Base-by-base conservation (phyloP, 2,329 filamentous ascomycete genomes). In the Plectosphaerella plurivora region DNA sequence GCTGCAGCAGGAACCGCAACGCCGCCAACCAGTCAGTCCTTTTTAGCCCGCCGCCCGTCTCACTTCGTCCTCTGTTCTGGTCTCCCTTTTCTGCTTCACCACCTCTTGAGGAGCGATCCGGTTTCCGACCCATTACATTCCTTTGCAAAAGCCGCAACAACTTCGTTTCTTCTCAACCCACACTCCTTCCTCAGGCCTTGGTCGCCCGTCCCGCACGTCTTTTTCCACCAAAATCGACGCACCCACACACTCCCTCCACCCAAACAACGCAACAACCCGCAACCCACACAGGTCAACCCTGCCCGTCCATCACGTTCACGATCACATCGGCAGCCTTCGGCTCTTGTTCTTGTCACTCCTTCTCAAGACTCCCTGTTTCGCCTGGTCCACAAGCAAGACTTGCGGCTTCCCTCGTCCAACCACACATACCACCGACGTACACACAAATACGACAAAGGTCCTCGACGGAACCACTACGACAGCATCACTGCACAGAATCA, bases 241-340 rank as follows among this genome's bases (percentile, higher is more conserved):
- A 25, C 53, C 28, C 55, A 46, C 55, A 46, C 56, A 57, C 55
- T 57, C 56, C 52, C 56, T 54, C 54, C 54, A 24, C 3, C 24
- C 54, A 51, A 57, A 51, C 45, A 47, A 52, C 52, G 42, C 22
- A 50, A 15, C 24, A 45, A 10, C 49, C 48, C 48, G 48, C 37
- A n/a, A 50, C 36, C 20, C 16, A 9, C 48, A 24, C 20, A 33
- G 11, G 22, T 22, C 22, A 22, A 22, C 22, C 22, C 22, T 22
- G 22, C 22, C 22, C 22, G 22, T 22, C 46, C 33, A 47, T 44
- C 47, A 45, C 35, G 20, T 15, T 45, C 51, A 52, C 45, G 33
- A 56, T 49, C 54, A 24, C 54, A 50, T 49, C 36, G 46, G 28
- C 33, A 36, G 46, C 35, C 33, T 28, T 41, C 47, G 18, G 47